Evolutionary conservation across 2,329 filamentous ascomycete genomes (phyloP).

Genomic region (Penicillium corylophilum): DNA sequence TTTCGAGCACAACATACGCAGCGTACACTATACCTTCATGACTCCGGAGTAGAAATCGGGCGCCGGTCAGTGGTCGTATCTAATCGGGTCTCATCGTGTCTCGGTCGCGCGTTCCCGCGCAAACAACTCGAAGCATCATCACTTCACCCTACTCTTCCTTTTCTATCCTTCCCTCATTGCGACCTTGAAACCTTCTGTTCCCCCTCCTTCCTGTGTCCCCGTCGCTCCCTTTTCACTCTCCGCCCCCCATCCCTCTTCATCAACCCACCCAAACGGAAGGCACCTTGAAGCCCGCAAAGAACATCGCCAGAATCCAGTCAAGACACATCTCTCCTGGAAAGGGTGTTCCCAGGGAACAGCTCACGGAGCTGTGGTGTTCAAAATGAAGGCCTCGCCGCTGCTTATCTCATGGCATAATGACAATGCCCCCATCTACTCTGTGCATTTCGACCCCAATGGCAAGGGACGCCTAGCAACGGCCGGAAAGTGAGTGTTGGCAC

Average conservation of each 20-base stretch:
- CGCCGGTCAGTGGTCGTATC: slow-evolving; percentile 13
- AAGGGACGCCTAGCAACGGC: slow-evolving; percentile 91
- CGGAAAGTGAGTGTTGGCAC: slow-evolving; percentile 60
- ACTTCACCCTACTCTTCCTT: neutral
- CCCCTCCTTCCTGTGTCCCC: neutral
- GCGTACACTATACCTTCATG: too few relatives aligned
- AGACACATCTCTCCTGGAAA: neutral
- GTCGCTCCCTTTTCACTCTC: neutral
- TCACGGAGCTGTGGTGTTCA: slow-evolving; percentile 32
- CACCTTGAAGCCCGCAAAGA: slow-evolving; percentile 7
- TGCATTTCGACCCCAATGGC: slow-evolving; percentile 90
- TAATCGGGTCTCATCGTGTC: slow-evolving; percentile 23
- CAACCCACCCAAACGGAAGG: slow-evolving; percentile 8
- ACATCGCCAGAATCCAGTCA: slow-evolving; percentile 2
- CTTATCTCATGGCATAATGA: slow-evolving; percentile 99
- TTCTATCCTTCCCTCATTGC: neutral
- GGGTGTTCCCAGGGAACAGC: slow-evolving; percentile 14
- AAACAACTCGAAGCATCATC: slow-evolving; percentile 31
- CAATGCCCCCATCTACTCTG: slow-evolving; percentile 94
- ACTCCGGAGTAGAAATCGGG: slow-evolving; percentile 1
- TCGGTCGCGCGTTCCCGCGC: slow-evolving; percentile 28
- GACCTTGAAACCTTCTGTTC: neutral
- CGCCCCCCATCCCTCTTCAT: slow-evolving; percentile 2
- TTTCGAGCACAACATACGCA: neutral
- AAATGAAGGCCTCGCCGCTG: slow-evolving; percentile 93